Evolutionary conservation across 352 stramenopile genomes (phyloP).

Genomic region (Pythium vanterpoolii): DNA sequence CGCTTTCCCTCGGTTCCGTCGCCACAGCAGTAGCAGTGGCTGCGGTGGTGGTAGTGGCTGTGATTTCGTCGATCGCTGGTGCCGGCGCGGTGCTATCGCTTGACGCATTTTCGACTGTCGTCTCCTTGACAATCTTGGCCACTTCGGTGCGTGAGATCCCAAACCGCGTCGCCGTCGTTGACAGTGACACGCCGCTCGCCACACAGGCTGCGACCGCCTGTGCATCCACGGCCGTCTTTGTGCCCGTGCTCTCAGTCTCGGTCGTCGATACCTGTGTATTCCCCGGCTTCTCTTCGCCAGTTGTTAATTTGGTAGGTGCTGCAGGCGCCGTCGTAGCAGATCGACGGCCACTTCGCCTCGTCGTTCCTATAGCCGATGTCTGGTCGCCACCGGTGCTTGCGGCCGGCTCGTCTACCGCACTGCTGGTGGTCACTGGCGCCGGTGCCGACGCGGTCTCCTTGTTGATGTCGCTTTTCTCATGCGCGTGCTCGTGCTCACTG

Average conservation of each 20-base stretch:
- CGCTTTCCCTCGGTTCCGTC: background rate
- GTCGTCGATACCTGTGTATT: background rate
- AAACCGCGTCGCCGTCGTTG: constrained; percentile 27
- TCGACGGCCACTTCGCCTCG: background rate
- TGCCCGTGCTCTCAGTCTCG: background rate
- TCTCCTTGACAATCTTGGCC: constrained; percentile 26
- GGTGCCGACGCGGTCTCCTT: background rate
- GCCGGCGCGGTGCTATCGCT: background rate
- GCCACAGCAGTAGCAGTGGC: background rate
- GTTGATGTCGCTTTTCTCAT: background rate
- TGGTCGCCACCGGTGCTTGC: background rate
- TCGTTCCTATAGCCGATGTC: background rate
- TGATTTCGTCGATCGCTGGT: background rate
- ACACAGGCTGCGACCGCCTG: constrained; percentile 23
- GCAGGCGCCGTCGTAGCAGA: too few species aligned
- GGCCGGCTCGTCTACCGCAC: background rate
- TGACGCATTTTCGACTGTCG: background rate
- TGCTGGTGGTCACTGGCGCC: background rate
- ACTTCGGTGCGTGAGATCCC: constrained; percentile 28
- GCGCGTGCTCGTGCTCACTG: background rate
- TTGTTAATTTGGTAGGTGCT: background rate
- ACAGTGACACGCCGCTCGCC: constrained; percentile 22
- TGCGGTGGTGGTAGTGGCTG: background rate
- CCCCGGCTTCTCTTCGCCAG: background rate
- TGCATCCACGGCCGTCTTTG: constrained; percentile 3